phyloP scores from a whole-genome alignment of 2,329 filamentous ascomycete species.

The Penicillium griseofulvum region DNA sequence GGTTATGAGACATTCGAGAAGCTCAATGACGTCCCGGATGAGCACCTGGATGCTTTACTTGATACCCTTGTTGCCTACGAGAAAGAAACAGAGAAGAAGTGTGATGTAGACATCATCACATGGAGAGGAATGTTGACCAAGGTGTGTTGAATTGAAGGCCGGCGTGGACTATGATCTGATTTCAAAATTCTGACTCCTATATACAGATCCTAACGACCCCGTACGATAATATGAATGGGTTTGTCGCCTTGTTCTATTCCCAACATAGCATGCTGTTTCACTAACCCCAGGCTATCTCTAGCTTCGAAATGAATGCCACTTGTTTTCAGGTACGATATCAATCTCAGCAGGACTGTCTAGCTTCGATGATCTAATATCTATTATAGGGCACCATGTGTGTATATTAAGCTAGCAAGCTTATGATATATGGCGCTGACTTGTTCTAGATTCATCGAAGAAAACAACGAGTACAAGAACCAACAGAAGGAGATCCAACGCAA shows the following conservation, averaged over 20 bases:
- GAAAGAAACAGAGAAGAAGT: slow-evolving; percentile 62
- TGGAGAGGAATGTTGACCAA: slow-evolving; percentile 99
- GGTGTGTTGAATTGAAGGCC: slow-evolving; percentile 47
- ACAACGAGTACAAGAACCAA: slow-evolving; percentile 68
- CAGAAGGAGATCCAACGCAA: slow-evolving; percentile 58
- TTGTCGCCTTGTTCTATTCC: slow-evolving; percentile 27
- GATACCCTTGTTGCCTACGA: slow-evolving; percentile 73
- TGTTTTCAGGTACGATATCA: slow-evolving; percentile 67
- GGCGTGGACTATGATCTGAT: background rate
- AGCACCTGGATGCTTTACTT: slow-evolving; percentile 82
- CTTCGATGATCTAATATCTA: slow-evolving; percentile 19
- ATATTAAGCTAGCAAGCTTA: background rate
- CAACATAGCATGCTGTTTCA: background rate
- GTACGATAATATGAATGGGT: slow-evolving; percentile 79
- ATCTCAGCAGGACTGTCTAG: background rate
- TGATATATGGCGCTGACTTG: slow-evolving; percentile 12
- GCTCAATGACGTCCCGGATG: slow-evolving; percentile 76
- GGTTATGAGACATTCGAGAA: slow-evolving; percentile 83
- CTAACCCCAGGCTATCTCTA: slow-evolving; percentile 35
- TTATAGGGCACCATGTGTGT: slow-evolving; percentile 56
- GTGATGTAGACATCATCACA: slow-evolving; percentile 77
- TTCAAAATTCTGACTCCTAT: background rate
- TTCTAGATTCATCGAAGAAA: slow-evolving; percentile 84
- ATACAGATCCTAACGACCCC: slow-evolving; percentile 77
- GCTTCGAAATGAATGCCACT: slow-evolving; percentile 96